Evolutionary conservation across 345 rosid species (phyloP).

Genomic region (Brassica rapa): DNA sequence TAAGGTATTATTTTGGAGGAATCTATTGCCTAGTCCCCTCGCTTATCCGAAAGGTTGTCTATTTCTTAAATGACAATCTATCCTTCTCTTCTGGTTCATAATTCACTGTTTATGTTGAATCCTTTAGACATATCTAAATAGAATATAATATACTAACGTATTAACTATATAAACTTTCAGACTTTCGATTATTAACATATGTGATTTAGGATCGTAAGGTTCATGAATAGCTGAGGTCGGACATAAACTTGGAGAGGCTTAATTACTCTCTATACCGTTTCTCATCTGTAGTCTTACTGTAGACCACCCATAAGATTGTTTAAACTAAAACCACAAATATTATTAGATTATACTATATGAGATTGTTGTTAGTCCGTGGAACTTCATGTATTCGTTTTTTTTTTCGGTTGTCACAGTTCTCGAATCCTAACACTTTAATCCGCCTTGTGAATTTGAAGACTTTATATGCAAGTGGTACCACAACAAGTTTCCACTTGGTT

Average conservation of each 20-base stretch:
- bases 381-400: neutral
- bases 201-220: neutral
- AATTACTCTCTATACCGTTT: neutral
- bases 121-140: neutral
- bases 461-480: neutral
- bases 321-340: neutral
- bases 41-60: slow-evolving; percentile 34
- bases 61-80: neutral
- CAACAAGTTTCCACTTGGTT: neutral
- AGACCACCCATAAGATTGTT: neutral
- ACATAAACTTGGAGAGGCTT: neutral
- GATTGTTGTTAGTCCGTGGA: neutral
- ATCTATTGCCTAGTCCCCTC: slow-evolving; percentile 27
- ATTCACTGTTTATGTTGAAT: neutral
- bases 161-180: neutral
- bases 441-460: neutral
- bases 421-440: neutral
- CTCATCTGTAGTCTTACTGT: neutral
- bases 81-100: neutral
- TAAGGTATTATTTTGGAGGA: slow-evolving; percentile 12
- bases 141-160: neutral
- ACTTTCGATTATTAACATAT: neutral
- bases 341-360: neutral
- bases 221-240: neutral
- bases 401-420: neutral